Base-by-base conservation (phyloP, 495 filamentous ascomycete genomes). In the Penicillium soppii region DNA sequence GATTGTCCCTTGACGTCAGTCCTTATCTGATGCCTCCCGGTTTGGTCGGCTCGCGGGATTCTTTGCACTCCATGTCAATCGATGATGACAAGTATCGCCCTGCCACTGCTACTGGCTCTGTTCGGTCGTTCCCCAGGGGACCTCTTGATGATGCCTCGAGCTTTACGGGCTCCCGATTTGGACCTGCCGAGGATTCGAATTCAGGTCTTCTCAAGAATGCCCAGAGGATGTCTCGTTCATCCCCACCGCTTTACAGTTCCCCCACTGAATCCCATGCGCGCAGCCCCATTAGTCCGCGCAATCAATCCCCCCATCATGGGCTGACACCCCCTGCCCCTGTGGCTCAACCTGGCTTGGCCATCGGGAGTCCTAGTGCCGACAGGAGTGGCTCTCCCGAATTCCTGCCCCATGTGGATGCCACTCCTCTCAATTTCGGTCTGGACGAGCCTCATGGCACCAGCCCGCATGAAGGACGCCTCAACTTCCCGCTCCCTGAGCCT, bases 11-110 rank as follows among this genome's bases (percentile, higher is more conserved):
- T 73, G 85, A 89, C 54, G 82, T 80, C 25, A 53, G 60, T 54
- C 94, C 94, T 5, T 98, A 97, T 65, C 79, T 98, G 10, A 73
- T 98, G n/a, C 92, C 94, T 1, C 89, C 88, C 0, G 84, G 80
- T 10, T 56, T 94, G 22, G 82, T 92, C 16, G 77, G 78, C 62
- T 96, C 94, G 1, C 80, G 82, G 26, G 91, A 95, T 45, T 97
- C 92, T 13, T 63, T 97, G 42, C 82, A 92, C 58, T 92, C 91
- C 0, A 71, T 96, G 44, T 84, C 82, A 7, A 79, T 88, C 42
- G 74, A 80, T 40, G 85, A 96, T 59, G 91, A 96, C 67, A 91
- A 89, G 16, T 97, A 97, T 63, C 82, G 89, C 22, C 89, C 89
- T 13, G 74, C 77, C 2, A 75, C 78, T 41, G 89, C 91, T 47